Conservation (phyloP, 371 early-diverging fungal genomes). For the Rhizopus sp. region DNA sequence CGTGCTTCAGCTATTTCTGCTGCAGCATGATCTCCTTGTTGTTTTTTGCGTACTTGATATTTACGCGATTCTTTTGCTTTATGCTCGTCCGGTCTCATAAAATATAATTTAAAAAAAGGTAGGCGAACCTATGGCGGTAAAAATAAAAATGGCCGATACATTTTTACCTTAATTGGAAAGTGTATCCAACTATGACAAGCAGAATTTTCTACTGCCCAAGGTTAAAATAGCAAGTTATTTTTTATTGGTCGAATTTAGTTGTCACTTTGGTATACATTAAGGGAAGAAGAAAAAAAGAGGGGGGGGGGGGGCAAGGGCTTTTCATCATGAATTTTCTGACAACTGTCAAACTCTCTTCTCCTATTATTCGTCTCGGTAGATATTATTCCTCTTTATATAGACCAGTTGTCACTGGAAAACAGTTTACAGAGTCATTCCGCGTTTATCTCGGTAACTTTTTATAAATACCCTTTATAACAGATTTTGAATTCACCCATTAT, state of each 20-base stretch:
- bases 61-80: conserved; percentile 47
- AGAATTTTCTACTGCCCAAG: too few relatives aligned
- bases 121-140: not conserved
- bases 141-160: too few relatives aligned
- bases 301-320: not conserved
- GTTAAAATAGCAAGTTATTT: not conserved
- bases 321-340: not conserved
- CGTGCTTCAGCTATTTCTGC: conserved; percentile 41
- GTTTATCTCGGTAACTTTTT: conserved; percentile 71
- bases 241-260: not conserved
- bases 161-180: too few relatives aligned
- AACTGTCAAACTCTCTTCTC: not conserved
- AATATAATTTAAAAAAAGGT: conserved; percentile 2
- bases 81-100: conserved; percentile 53
- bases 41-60: conserved; percentile 45
- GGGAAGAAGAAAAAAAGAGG: too few relatives aligned
- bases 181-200: too few relatives aligned
- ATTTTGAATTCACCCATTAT: not conserved
- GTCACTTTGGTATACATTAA: too few relatives aligned
- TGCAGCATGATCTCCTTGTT: conserved; percentile 42
- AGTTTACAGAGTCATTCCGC: conserved; percentile 83
- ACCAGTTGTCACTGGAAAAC: conserved; percentile 70
- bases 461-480: not conserved
- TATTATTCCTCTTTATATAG: conserved; percentile 51
- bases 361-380: conserved; percentile 4